Base-by-base conservation (phyloP, 1,284 basidiomycete genomes). In the Austroboletus novae-zelandiae region DNA sequence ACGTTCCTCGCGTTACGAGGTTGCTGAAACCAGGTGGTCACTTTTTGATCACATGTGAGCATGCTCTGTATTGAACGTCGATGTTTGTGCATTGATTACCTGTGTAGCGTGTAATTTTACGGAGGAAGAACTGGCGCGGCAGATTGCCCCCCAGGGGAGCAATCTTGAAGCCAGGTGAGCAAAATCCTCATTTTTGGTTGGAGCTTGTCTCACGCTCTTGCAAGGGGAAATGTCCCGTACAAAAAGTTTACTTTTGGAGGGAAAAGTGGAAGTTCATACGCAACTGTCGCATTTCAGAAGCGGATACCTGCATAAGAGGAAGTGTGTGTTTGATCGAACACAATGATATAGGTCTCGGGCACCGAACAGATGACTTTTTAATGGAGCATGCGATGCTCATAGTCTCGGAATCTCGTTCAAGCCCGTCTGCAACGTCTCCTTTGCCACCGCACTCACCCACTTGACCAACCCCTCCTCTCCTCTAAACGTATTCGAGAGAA, bases 61-160 rank as follows among this genome's bases (percentile, higher is more conserved):
- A 29, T 66, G 20, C 20, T 23, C 59, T 30, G 8, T n/a, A 23
- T 34, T 3, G 18, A 32, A n/a, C 36, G 14, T 27, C 23, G 20
- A 13, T 39, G 30, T 34, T 30, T 45, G 27, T 11, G 23, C 8
- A 34, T 34, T 48, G 15, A 48, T 40, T 27, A 32, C 17, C n/a
- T 4, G 14, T n/a, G 6, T n/a, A 89, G 86, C 89, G 8, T 95
- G 93, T 65, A 96, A 96, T 65, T 96, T 94, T 64, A 96, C 93
- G 0, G 84, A 91, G 58, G 79, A 84, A 0, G 94, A 96, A 63
- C 68, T 96, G 35, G 80, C 75, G 54, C 60, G 71, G 2, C 76
- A 68, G 42, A 93, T 94, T 61, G 70, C 68, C 4, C 73, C 67
- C 2, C 58, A 67, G 9, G 75, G 72, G 10, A 79, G 80, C 11